These are phyloP conservation scores for Dillenia suffruticosa DNA, from an alignment of 164 flowering plant species.

Conservation along the genomic window DNA sequence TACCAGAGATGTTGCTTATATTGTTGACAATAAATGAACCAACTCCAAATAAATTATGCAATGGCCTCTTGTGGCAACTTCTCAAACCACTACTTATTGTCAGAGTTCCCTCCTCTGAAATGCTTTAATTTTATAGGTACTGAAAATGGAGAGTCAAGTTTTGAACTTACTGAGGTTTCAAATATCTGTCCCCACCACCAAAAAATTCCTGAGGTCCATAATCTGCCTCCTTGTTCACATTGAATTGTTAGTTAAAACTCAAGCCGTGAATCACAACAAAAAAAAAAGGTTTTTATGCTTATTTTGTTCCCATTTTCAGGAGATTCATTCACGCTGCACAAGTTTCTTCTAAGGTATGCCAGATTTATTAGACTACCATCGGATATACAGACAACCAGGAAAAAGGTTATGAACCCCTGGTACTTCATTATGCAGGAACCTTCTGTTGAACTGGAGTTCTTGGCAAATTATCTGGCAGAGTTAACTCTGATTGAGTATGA, in stretches of 20 bases:
- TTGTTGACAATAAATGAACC: no score
- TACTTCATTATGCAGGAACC: constrained; percentile 33
- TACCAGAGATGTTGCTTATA: no score
- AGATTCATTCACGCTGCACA: constrained; percentile 90
- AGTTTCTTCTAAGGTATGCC: constrained; percentile 56
- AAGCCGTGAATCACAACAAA: no score
- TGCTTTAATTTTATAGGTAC: constrained; percentile 40
- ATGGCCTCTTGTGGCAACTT: no score
- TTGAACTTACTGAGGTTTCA: constrained; percentile 61
- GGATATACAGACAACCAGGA: no score
- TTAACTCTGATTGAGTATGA: constrained; percentile 56
- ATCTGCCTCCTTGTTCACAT: not conserved
- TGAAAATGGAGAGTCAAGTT: constrained; percentile 76
- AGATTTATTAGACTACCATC: no score
- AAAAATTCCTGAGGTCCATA: constrained; percentile 78
- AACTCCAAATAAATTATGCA: no score
- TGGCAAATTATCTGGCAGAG: constrained; percentile 70
- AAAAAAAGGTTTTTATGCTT: no score
- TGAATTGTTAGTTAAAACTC: not conserved
- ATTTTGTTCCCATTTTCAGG: constrained; percentile 35
- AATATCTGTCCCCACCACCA: constrained; percentile 66
- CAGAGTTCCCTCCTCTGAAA: no score
- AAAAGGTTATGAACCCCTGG: no score
- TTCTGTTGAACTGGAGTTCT: constrained; percentile 47
- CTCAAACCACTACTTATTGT: no score